Percentiles rank a stretch among this genome's conserved stretches.
phyloP scores from a whole-genome alignment of 805 yeast genomes.

The Jamesozyma hellenica region DNA sequence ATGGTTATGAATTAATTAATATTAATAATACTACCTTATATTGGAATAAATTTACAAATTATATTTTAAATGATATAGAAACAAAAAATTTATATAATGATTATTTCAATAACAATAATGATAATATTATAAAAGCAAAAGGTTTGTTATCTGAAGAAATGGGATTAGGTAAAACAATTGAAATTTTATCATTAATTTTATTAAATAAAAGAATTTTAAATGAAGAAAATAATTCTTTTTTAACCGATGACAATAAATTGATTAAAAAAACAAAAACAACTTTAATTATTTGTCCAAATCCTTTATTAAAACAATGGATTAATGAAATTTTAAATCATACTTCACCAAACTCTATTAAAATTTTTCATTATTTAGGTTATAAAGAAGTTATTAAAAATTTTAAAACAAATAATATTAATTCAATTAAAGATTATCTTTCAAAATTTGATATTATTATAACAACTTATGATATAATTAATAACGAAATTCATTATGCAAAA shows the following conservation, averaged over 20 bases:
- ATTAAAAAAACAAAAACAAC: constrained; percentile 52
- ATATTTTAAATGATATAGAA: constrained; percentile 12
- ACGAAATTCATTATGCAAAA: constrained; percentile 70
- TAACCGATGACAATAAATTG: constrained; percentile 15
- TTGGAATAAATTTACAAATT: constrained; percentile 30
- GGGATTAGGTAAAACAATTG: constrained; percentile 96
- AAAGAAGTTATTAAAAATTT: constrained; percentile 27
- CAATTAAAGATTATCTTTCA: constrained; percentile 43
- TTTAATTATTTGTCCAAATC: constrained; percentile 74
- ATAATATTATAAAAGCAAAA: constrained; percentile 16
- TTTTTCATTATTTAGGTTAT: constrained; percentile 56
- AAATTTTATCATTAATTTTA: constrained; percentile 55
- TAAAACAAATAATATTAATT: constrained; percentile 12
- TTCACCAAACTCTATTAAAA: constrained; percentile 35
- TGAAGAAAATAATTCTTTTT: constrained; percentile 4
- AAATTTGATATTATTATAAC: constrained; percentile 71
- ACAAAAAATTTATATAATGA: constrained; percentile 12
- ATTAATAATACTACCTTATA: constrained; percentile 3
- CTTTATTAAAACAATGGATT: constrained; percentile 79
- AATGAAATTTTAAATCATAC: constrained; percentile 49
- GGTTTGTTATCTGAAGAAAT: constrained; percentile 88
- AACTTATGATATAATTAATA: constrained; percentile 60
- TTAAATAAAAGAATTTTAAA: constrained; percentile 44
- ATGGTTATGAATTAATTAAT: constrained; percentile 20
- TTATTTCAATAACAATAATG: constrained; percentile 2